phyloP scores from a whole-genome alignment of 1,284 basidiomycete species.

The Ceratobasidium sp. region DNA sequence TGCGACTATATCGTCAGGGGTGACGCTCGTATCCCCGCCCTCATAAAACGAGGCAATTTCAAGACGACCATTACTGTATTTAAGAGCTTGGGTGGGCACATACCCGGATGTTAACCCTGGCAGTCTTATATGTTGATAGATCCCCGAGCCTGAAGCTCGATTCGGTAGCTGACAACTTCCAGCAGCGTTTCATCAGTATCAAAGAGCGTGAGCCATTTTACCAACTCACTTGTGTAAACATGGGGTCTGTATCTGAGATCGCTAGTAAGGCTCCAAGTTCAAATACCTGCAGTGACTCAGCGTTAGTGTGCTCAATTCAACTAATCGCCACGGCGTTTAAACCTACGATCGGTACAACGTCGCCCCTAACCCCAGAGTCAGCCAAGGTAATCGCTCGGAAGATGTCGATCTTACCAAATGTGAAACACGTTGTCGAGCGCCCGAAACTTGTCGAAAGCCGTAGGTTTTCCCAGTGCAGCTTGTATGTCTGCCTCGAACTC shows the following conservation, averaged over 20 bases:
- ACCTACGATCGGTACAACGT: conserved; percentile 34
- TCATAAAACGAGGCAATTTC: background rate
- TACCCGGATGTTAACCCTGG: conserved; percentile 3
- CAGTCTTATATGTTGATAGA: background rate
- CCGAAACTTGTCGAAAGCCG: conserved; percentile 8
- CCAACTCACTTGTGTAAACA: background rate
- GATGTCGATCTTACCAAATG: conserved; percentile 9
- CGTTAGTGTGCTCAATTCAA: background rate
- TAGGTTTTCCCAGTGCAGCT: conserved; percentile 1
- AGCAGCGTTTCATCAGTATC: background rate
- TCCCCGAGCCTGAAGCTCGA: background rate
- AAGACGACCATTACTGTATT: background rate
- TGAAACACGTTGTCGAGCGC: conserved; percentile 9
- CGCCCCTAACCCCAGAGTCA: conserved; percentile 10
- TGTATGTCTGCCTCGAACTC: conserved; percentile 9
- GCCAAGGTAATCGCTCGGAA: background rate
- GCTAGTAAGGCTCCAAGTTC: conserved; percentile 24
- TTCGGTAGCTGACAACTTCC: background rate
- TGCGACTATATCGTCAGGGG: background rate
- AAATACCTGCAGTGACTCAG: conserved; percentile 2
- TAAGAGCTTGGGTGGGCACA: background rate
- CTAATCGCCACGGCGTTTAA: background rate
- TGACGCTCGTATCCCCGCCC: background rate
- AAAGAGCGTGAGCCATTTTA: background rate
- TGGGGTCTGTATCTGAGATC: conserved; percentile 4